A percentile compares a stretch with the other conserved stretches of the same genome.
Evolutionary conservation across 768 basidiomycete genomes (phyloP).

Genomic region (Calocybe cyanea): DNA sequence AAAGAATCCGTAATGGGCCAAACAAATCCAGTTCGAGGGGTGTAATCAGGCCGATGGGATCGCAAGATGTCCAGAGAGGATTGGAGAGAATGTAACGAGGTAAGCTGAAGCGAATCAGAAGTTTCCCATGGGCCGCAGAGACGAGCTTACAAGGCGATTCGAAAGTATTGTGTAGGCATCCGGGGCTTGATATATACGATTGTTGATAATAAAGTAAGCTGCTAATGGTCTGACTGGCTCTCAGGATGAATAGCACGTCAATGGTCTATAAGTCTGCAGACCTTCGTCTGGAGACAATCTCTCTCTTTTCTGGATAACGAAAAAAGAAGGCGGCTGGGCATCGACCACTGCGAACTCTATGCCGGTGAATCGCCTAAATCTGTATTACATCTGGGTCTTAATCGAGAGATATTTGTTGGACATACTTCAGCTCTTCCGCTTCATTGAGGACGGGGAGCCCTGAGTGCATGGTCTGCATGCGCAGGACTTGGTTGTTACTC

Average conservation of each 20-base stretch:
- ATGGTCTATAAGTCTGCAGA: slow-evolving; percentile 27
- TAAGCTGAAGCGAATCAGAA: slow-evolving; percentile 40
- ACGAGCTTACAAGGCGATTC: slow-evolving; percentile 64
- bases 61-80: slow-evolving; percentile 73
- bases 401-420: not conserved
- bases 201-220: slow-evolving; percentile 86
- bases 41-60: slow-evolving; percentile 74
- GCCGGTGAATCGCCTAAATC: slow-evolving; percentile 69
- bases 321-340: slow-evolving; percentile 73
- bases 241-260: slow-evolving; percentile 3
- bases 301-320: slow-evolving; percentile 88
- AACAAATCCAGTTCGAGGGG: slow-evolving; percentile 76
- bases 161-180: slow-evolving; percentile 82
- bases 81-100: slow-evolving; percentile 68
- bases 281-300: slow-evolving; percentile 82
- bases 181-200: slow-evolving; percentile 85
- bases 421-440: slow-evolving; percentile 81
- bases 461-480: slow-evolving; percentile 91
- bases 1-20: slow-evolving; percentile 77
- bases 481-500: slow-evolving; percentile 86
- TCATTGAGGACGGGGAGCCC: slow-evolving; percentile 76
- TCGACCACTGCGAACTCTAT: slow-evolving; percentile 86
- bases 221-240: slow-evolving; percentile 67
- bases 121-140: not conserved
- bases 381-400: slow-evolving; percentile 5